Evolutionary conservation across 768 basidiomycete genomes (phyloP), one percentile per base, ranked within the genome.

Genomic region (Rhodotorula diobovata): DNA sequence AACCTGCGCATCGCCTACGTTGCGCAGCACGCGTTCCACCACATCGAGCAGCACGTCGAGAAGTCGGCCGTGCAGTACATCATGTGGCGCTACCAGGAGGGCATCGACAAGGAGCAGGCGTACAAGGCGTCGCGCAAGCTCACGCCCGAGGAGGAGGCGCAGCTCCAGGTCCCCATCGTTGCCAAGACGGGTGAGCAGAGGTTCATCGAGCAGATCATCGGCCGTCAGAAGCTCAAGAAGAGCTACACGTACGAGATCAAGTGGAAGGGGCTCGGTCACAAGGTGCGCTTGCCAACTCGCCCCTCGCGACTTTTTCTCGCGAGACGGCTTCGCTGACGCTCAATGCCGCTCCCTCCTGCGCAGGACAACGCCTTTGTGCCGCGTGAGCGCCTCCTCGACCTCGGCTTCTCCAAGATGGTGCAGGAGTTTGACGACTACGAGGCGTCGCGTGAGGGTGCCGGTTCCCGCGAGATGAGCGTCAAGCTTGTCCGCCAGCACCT

Each of bases 11-110:
- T 97, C 64, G 94, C 93, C 62, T 97, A 97, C 81, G 93, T 98
- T 73, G 94, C 95, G 9, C 94, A 98, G 78, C 94, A 98, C 81
- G 94, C 94, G 48, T 97, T 95, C 66, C 95, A 96, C 83, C 94
- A 98, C 80, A 71, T 79, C 90, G 91, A 95, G 80, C 89, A 87
- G 77, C 94, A 98, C 83, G 81, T 98, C 55, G 93, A 95, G 82
- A 96, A 98, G 83, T 95, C 93, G 10, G 91, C 95, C 35, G 90
- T 94, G 70, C 89, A 89, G 65, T 98, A 98, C 79, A 96, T 97
- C 77, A 93, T 96, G 82, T 98, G 94, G 94, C 90, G 94, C 77
- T 98, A 93, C 87, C 94, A 97, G 80, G 94, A 96, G 81, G 95
- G 94, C 60, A 90, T 95, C 81, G 94, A 98, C 84, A 90, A 93